Evolutionary conservation across 2,329 filamentous ascomycete genomes (phyloP), one percentile per base, ranked within the genome.

Genomic region (Ambrosiella cleistominuta): DNA sequence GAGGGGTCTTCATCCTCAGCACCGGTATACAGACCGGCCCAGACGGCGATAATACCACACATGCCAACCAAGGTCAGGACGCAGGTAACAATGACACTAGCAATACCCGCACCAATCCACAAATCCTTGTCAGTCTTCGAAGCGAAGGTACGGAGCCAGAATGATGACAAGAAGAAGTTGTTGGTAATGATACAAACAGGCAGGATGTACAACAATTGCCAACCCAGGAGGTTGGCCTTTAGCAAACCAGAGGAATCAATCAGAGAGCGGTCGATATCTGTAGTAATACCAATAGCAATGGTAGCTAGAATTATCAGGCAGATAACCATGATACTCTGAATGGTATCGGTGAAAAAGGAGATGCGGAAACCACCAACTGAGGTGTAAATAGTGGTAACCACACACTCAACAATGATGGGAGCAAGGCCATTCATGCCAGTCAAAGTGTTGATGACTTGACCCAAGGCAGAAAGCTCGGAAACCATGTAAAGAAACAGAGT

Each of bases 401-500:
- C 74, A 63, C 85, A 87, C 67, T 93, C 77, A 0, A 91, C 84
- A 63, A 93, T 87, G 61, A 93, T 78, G 15, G 84, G 79, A 0
- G 86, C 85, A 9, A 93, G 74, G 0, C 82, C 81, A 63, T 90
- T 75, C 44, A 93, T 74, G 1, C 85, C 86, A 0, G 87, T 90
- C 64, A 93, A 70, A 7, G 83, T 77, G 60, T 71, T 83, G 64
- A 91, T 76, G 44, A 91, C 87, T 68, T 91, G 86, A 56, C 88
- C 85, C 36, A 93, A 74, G 11, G 86, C 85, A 7, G 86, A 90
- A 49, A 93, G 75, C 72, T 93, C 87, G 17, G 86, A 81, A 35
- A 91, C 82, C 86, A 93, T 91, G 74, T 91, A 93, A 56, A 93
- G 69, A 68, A 91, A 93, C 64, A 93, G 76, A 1, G 87, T 91